Base-by-base conservation (phyloP, 2,329 filamentous ascomycete species). In the Talaromyces albobiverticillius region DNA sequence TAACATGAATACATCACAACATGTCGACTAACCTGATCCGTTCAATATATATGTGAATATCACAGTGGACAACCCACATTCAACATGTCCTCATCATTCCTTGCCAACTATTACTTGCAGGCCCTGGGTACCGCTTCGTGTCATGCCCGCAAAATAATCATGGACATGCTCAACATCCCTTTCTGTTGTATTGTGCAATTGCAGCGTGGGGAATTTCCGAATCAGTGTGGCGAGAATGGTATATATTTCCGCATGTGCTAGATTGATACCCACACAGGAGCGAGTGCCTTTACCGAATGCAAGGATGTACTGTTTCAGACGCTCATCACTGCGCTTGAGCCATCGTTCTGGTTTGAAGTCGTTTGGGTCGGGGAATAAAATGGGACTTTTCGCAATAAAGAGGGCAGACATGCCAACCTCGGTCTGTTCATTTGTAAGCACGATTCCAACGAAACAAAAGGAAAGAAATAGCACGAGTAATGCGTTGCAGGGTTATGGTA, bases 301-400 rank as follows among this genome's bases (percentile, higher is more conserved):
- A 6, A 60, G 41, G 13, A 59, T 43, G 40, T 60, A 58, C 22
- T 55, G 23, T 11, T 59, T 55, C 14, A 58, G 31, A 20, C 48
- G 58, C 34, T 52, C 40, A 43, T 29, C 40, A n/a, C 2, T 16
- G n/a, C 25, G 23, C 7, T 32, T 25, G 25, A 65, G n/a, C 64
- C 65, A 71, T n/a, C 68, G 46, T n/a, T 64, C 60, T 0, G 67
- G 67, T 4, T 63, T 52, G 48, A 69, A 67, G 2, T 23, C 18
- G 4, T 48, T 26, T 10, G 64, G 57, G n/a, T 64, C 56, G 5
- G 59, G 60, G 50, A 64, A 68, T 13, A 54, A 42, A 8, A 52
- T 31, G 13, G 57, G 53, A 16, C 54, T 57, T 31, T 48, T 60
- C 10, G 55, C 47, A 23, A 60, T 51, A 23, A 55, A 55, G 25